A percentile compares a stretch with the other conserved stretches of the same genome.
Evolutionary conservation across 2,329 filamentous ascomycete genomes (phyloP).

Genomic region (Ceratocystis variospora): DNA sequence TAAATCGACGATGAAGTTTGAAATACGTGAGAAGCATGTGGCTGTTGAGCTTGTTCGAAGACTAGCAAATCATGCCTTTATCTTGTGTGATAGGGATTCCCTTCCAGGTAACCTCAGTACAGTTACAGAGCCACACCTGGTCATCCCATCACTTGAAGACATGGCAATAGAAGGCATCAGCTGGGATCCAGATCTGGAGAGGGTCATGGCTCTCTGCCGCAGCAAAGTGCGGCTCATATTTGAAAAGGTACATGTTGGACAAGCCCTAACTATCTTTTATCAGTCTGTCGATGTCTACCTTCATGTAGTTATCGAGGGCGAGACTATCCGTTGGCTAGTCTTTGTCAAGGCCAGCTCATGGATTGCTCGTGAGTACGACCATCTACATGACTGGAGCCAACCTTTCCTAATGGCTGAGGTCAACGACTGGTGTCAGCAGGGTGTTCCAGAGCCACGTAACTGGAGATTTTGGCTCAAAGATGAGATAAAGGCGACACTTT

Average conservation of each 20-base stretch:
- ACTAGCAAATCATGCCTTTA: constrained; percentile 8
- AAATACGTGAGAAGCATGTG: not conserved
- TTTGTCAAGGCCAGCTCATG: constrained; percentile 12
- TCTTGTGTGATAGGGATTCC: not conserved
- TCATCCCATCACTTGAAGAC: constrained; percentile 1
- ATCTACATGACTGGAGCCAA: not conserved
- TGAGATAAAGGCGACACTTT: not conserved
- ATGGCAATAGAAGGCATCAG: not conserved
- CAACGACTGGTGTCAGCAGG: not conserved
- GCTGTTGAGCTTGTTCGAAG: constrained; percentile 10
- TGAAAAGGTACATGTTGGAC: constrained; percentile 1
- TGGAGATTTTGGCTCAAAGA: constrained; percentile 15
- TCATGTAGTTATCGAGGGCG: constrained; percentile 13
- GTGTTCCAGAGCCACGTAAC: not conserved
- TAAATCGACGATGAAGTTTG: not conserved
- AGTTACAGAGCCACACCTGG: constrained; percentile 1
- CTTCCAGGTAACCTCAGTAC: not conserved
- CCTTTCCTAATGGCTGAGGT: constrained; percentile 12
- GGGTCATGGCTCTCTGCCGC: constrained; percentile 14
- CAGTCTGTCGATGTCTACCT: constrained; percentile 11
- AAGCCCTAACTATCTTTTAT: constrained; percentile 11
- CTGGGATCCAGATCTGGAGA: not conserved
- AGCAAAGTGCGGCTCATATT: not conserved
- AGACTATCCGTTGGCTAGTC: constrained; percentile 19
- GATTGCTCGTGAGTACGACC: not conserved